Percentiles rank a stretch among this genome's conserved stretches.
Evolutionary conservation across 169 alveolate genomes (phyloP).

Genomic region (Eimeria tenella): DNA sequence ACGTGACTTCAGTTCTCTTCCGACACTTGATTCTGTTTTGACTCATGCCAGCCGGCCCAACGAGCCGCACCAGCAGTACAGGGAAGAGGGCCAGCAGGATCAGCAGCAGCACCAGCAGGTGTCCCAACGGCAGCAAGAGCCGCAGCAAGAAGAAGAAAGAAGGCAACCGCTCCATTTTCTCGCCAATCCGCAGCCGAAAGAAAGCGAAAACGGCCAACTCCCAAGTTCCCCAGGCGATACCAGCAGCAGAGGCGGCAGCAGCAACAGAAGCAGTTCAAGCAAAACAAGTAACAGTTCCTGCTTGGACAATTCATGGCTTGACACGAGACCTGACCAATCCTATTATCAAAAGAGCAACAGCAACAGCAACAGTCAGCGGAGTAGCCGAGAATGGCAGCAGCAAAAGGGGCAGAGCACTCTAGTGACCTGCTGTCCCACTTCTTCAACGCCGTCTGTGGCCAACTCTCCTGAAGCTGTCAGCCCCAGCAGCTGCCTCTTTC

Average conservation of each 20-base stretch:
- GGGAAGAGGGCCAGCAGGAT: not conserved
- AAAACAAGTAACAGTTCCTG: not conserved
- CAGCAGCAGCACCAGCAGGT: slow-evolving; percentile 24
- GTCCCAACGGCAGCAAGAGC: slow-evolving; percentile 17
- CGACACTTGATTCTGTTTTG: not conserved
- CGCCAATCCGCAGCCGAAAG: not conserved
- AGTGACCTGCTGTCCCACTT: not conserved
- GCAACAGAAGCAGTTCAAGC: not conserved
- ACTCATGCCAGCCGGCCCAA: not conserved
- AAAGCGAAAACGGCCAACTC: not conserved
- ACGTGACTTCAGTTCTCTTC: not conserved
- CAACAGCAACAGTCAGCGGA: not conserved
- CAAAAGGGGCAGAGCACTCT: not conserved
- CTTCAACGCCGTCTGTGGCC: not conserved
- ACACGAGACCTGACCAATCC: not conserved
- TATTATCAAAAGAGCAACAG: not conserved
- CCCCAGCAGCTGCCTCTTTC: slow-evolving; percentile 26
- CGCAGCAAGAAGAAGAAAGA: not conserved
- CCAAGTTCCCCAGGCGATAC: not conserved
- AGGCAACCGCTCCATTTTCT: not conserved
- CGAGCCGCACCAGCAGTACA: not conserved
- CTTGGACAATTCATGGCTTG: not conserved
- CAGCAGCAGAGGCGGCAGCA: slow-evolving; percentile 5
- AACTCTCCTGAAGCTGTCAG: not conserved
- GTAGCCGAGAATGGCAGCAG: not conserved